A percentile compares a stretch with the other conserved stretches of the same genome.
Evolutionary conservation across 768 basidiomycete genomes (phyloP).

Genomic region (Collybiopsis luxurians): DNA sequence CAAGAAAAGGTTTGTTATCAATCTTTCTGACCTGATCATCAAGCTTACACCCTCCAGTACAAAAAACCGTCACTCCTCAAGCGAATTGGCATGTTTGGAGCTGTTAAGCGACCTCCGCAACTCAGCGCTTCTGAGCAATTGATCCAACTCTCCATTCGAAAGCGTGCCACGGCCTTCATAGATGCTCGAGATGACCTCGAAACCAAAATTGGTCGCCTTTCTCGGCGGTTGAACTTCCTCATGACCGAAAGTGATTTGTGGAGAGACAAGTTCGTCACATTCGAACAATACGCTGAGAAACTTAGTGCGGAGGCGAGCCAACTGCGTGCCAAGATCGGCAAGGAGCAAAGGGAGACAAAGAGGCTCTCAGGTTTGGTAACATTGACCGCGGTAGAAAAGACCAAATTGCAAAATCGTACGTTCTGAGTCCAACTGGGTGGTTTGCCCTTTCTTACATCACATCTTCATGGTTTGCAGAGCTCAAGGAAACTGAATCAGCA

Average conservation of each 20-base stretch:
- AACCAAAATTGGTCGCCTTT: slow-evolving; percentile 87
- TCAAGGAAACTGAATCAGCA: slow-evolving; percentile 77
- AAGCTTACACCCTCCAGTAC: slow-evolving; percentile 41
- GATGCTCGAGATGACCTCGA: slow-evolving; percentile 93
- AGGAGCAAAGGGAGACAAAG: slow-evolving; percentile 87
- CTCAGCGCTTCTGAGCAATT: slow-evolving; percentile 80
- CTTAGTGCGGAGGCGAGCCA: slow-evolving; percentile 85
- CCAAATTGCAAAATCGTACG: slow-evolving; percentile 76
- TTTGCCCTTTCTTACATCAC: neutral
- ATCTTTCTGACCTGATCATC: slow-evolving; percentile 1
- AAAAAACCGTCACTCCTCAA: slow-evolving; percentile 89
- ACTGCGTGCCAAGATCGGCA: slow-evolving; percentile 82
- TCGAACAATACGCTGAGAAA: slow-evolving; percentile 92
- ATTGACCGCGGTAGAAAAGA: slow-evolving; percentile 75
- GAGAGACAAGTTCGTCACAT: slow-evolving; percentile 92
- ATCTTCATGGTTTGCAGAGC: slow-evolving; percentile 42
- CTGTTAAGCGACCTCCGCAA: slow-evolving; percentile 66
- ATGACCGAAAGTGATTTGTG: slow-evolving; percentile 90
- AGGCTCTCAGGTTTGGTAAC: slow-evolving; percentile 77
- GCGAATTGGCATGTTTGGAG: slow-evolving; percentile 75
- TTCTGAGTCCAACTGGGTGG: too few relatives aligned
- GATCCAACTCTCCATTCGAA: slow-evolving; percentile 86
- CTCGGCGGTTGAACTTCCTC: slow-evolving; percentile 82
- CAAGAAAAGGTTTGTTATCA: slow-evolving; percentile 65
- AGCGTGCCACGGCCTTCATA: slow-evolving; percentile 92